Percentiles rank a stretch among this genome's conserved stretches.
These are phyloP conservation scores for Ceratocystis colombiana DNA, from an alignment of 2,329 filamentous ascomycete species.

Conservation along the genomic window DNA sequence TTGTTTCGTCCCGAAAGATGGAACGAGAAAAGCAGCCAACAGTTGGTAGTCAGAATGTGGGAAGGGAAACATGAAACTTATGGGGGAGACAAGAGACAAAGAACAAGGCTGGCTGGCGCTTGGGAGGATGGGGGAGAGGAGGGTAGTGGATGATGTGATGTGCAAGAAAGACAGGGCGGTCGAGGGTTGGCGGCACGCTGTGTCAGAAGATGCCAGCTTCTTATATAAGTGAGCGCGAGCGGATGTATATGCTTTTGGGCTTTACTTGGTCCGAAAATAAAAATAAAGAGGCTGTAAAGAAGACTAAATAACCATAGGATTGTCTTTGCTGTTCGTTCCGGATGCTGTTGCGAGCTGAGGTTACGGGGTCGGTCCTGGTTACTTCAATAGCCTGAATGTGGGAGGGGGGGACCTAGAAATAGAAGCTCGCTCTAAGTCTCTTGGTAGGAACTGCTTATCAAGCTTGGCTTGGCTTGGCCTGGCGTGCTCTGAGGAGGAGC, in stretches of 20 bases:
- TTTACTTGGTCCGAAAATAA: neutral
- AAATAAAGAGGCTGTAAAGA: slow-evolving; percentile 12
- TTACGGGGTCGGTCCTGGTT: neutral
- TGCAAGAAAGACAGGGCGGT: neutral
- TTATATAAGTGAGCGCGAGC: neutral
- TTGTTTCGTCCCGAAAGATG: slow-evolving; percentile 12
- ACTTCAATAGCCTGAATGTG: too few relatives aligned
- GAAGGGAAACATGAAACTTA: slow-evolving; percentile 14
- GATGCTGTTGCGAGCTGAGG: slow-evolving; percentile 4
- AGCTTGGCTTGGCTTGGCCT: neutral
- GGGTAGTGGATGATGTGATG: neutral
- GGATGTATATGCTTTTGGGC: neutral
- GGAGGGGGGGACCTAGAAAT: too few relatives aligned
- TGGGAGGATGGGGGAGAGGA: neutral
- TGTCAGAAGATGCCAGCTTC: neutral
- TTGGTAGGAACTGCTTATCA: too few relatives aligned
- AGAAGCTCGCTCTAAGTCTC: too few relatives aligned
- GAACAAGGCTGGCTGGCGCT: neutral
- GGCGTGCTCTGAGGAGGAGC: neutral
- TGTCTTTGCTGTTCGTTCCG: slow-evolving; percentile 6
- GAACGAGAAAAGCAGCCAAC: neutral
- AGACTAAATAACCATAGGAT: neutral
- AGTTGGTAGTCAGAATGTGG: neutral
- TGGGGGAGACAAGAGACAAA: slow-evolving; percentile 5
- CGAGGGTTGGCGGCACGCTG: neutral